Evolutionary conservation across 805 yeast species (phyloP), one percentile per base, ranked within the genome.

Genomic region (Candida takata): DNA sequence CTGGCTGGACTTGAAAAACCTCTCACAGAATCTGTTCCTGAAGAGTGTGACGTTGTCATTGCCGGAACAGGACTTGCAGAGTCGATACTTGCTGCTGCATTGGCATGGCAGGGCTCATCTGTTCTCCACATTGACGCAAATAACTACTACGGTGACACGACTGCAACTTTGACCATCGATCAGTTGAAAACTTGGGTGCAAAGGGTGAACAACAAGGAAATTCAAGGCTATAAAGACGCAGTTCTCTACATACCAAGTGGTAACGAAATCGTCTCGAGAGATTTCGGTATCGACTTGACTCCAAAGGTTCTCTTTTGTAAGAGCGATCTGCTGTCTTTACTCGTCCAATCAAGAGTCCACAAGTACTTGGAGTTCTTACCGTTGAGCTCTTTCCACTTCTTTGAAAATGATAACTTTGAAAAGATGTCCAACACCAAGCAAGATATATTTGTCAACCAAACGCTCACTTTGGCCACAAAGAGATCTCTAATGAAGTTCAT

Each of bases 51-150:
- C 54, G 95, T 92, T 11, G 68, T 92, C 21, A 83, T 92, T 37
- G 76, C 83, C 44, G 98, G 98, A 25, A 90, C 98, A 0, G 97
- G 97, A 4, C 67, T 92, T 28, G 80, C 79, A 3, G 95, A 92
- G 57, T 76, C 86, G 47, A 78, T 92, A 10, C 61, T 87, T 33
- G 96, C 97, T 0, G 95, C 97, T 10, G 90, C 97, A 0, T 67
- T 92, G 31, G 82, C 97, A 10, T 92, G 98, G 97, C 95, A 86
- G 50, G 98, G 98, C n/a, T 77, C 92, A n/a, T 77, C 72, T 45
- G 97, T 92, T 8, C 64, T 92, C 29, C 98, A 92, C 54, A 76
- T 92, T 21, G 98, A 92, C 57, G 67, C 77, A 29, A 82, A 87
- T 53, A 70, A 76, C 20, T 80, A 84, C 55, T 92, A 92, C 52